Percentiles rank a stretch among this genome's conserved stretches.
Evolutionary conservation across 306 rosid genomes (phyloP).

Genomic region (Myrica gale): DNA sequence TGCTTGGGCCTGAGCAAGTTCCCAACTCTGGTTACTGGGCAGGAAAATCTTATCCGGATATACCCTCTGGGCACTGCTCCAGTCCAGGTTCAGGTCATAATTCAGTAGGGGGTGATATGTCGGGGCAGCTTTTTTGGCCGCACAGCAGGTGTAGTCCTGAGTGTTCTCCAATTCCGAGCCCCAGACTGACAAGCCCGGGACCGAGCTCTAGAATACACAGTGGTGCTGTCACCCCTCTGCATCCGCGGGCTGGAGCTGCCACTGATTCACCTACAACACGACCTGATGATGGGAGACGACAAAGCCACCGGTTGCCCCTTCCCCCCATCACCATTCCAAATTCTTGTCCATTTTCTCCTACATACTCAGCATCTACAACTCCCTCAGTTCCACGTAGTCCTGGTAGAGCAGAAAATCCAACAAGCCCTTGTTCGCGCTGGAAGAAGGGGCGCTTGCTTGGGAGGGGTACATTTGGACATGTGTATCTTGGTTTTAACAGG

Average conservation of each 20-base stretch:
- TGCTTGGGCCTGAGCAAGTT: slow-evolving; percentile 59
- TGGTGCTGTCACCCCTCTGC: slow-evolving; percentile 97
- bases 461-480: slow-evolving; percentile 97
- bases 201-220: slow-evolving; percentile 86
- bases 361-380: slow-evolving; percentile 91
- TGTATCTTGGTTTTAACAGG: slow-evolving; percentile 93
- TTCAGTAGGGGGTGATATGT: slow-evolving; percentile 95
- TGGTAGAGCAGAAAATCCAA: slow-evolving; percentile 86
- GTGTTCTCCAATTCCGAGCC: slow-evolving; percentile 84
- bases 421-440: slow-evolving; percentile 92
- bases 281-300: slow-evolving; percentile 84
- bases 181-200: slow-evolving; percentile 69
- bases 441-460: slow-evolving; percentile 91
- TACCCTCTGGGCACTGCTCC: slow-evolving; percentile 86
- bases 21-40: slow-evolving; percentile 49
- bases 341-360: slow-evolving; percentile 67
- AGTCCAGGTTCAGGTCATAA: slow-evolving; percentile 99
- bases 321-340: slow-evolving; percentile 70
- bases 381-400: slow-evolving; percentile 98
- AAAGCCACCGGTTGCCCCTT: slow-evolving; percentile 94
- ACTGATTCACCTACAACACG: slow-evolving; percentile 64
- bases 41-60: slow-evolving; percentile 57
- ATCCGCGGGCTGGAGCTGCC: slow-evolving; percentile 73
- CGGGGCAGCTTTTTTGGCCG: slow-evolving; percentile 60
- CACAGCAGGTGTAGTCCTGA: slow-evolving; percentile 69